A percentile compares a stretch with the other conserved stretches of the same genome.
phyloP scores from a whole-genome alignment of 2,329 filamentous ascomycete genomes.

The Trematosphaeria pertusa region DNA sequence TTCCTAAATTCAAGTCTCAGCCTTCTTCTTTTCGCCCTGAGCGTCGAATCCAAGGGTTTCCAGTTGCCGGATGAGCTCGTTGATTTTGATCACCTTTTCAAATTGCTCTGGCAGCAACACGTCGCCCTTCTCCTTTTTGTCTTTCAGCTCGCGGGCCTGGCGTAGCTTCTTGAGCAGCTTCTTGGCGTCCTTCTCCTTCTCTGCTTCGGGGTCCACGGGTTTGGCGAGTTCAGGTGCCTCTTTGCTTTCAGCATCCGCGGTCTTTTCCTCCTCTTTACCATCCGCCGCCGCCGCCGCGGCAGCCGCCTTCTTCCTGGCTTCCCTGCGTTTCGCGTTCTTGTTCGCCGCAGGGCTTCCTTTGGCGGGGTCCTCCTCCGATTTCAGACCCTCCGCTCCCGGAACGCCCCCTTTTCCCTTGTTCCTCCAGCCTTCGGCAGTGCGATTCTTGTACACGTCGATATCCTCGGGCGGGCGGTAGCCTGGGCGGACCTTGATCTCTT shows the following conservation, averaged over 20 bases:
- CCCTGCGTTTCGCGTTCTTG: constrained; percentile 85
- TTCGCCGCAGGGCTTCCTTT: constrained; percentile 63
- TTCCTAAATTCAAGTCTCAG: constrained; percentile 36
- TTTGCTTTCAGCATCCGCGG: constrained; percentile 27
- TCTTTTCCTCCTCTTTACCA: constrained; percentile 21
- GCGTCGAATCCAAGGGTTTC: constrained; percentile 83
- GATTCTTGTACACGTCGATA: constrained; percentile 94
- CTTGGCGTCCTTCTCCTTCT: constrained; percentile 90
- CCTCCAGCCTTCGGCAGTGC: constrained; percentile 84
- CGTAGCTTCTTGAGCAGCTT: constrained; percentile 94
- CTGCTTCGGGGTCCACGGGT: constrained; percentile 69
- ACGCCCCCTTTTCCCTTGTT: constrained; percentile 73
- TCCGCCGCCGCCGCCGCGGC: constrained; percentile 42
- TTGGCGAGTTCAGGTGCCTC: constrained; percentile 25
- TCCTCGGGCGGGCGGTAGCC: constrained; percentile 96
- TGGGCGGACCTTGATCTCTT: constrained; percentile 91
- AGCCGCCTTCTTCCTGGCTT: constrained; percentile 67
- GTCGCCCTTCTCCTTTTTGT: constrained; percentile 88
- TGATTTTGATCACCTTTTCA: constrained; percentile 96
- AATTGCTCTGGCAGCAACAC: constrained; percentile 90
- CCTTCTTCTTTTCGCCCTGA: constrained; percentile 72
- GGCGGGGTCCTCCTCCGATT: constrained; percentile 54
- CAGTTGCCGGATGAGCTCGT: constrained; percentile 87
- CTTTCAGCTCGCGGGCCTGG: constrained; percentile 87
- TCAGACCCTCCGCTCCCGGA: constrained; percentile 71